A percentile compares a stretch with the other conserved stretches of the same genome.
These are phyloP conservation scores for Pilatotrama ljubarskyi DNA, from an alignment of 768 basidiomycete genomes.

Conservation along the genomic window DNA sequence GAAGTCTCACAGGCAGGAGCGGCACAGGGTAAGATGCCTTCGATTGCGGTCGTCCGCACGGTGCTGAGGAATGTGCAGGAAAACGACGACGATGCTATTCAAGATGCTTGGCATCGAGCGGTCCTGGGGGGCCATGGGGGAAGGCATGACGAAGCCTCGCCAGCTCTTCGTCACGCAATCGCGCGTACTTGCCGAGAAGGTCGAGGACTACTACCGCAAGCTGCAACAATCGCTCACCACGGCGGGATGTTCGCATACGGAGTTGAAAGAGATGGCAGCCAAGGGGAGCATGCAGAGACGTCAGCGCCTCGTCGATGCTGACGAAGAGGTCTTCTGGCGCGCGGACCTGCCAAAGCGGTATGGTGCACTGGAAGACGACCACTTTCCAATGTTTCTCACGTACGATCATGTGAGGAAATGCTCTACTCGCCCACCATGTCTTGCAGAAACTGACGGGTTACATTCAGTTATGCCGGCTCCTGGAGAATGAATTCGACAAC, in stretches of 20 bases:
- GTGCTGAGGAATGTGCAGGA: conserved; percentile 38
- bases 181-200: conserved; percentile 61
- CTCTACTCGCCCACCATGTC: background rate
- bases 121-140: conserved; percentile 44
- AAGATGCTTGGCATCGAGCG: conserved; percentile 71
- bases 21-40: conserved; percentile 60
- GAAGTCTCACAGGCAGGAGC: conserved; percentile 45
- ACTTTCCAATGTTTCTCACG: conserved; percentile 73
- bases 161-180: conserved; percentile 79
- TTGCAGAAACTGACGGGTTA: background rate
- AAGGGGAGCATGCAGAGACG: conserved; percentile 16
- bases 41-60: no score
- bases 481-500: conserved; percentile 46
- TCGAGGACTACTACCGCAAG: conserved; percentile 64
- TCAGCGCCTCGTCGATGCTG: conserved; percentile 33
- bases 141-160: conserved; percentile 44
- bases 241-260: conserved; percentile 37
- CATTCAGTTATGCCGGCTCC: conserved; percentile 46
- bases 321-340: conserved; percentile 43
- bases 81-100: conserved; percentile 77
- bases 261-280: conserved; percentile 34
- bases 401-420: conserved; percentile 52
- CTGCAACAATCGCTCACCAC: conserved; percentile 40
- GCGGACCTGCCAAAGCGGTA: conserved; percentile 51
- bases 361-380: conserved; percentile 53